These are phyloP conservation scores for Phytophthora brassicae DNA, from an alignment of 352 stramenopile genomes.

Conservation along the genomic window DNA sequence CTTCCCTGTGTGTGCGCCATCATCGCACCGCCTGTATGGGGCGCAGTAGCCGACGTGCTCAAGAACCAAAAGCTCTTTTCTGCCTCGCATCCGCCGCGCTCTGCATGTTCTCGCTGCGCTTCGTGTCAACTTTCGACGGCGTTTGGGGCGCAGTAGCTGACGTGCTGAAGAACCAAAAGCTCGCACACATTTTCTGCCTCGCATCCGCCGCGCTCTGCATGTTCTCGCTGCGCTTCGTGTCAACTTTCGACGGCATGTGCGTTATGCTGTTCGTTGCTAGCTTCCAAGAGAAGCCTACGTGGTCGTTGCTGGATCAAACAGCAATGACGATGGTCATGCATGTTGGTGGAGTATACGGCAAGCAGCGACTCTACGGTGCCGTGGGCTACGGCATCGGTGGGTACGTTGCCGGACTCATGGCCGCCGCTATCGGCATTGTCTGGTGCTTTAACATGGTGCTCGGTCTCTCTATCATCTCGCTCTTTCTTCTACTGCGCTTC, in stretches of 20 bases:
- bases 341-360: conserved; percentile 73
- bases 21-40: conserved; percentile 68
- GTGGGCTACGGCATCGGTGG: conserved; percentile 68
- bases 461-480: conserved; percentile 50
- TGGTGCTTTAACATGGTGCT: conserved; percentile 83
- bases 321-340: conserved; percentile 62
- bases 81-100: conserved; percentile 59
- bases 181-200: conserved; percentile 64
- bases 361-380: conserved; percentile 73
- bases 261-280: conserved; percentile 73
- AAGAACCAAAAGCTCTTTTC: conserved; percentile 69
- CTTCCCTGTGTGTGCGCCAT: conserved; percentile 74
- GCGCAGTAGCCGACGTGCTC: conserved; percentile 56
- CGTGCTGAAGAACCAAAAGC: too few species aligned
- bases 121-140: conserved; percentile 59
- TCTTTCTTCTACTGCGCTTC: conserved; percentile 54
- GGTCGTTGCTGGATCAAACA: conserved; percentile 68
- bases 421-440: conserved; percentile 60
- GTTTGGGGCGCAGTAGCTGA: too few species aligned
- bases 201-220: conserved; percentile 63
- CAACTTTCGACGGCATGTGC: conserved; percentile 68
- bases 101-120: conserved; percentile 74
- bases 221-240: conserved; percentile 68
- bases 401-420: conserved; percentile 66
- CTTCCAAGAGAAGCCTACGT: conserved; percentile 71